These are phyloP conservation scores for Bonia amplexicaulis DNA, from an alignment of 176 grass and related monocot species.

Conservation along the genomic window DNA sequence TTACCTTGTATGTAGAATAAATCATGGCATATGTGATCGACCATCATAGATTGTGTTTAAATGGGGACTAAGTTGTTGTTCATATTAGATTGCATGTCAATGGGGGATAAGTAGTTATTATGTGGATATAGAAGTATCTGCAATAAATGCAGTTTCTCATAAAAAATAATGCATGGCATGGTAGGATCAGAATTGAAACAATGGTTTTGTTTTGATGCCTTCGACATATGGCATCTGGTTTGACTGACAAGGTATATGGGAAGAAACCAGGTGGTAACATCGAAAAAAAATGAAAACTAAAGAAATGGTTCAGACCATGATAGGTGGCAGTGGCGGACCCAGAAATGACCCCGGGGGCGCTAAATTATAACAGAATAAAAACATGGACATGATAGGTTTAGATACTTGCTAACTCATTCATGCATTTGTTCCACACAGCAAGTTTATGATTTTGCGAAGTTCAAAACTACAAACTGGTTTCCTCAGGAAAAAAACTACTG, in stretches of 20 bases:
- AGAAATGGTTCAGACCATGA: neutral
- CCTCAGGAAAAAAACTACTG: neutral
- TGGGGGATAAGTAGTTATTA: neutral
- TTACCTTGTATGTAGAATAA: neutral
- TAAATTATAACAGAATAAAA: too few relatives aligned
- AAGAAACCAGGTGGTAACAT: neutral
- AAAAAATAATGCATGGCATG: neutral
- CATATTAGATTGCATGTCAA: neutral
- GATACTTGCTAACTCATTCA: neutral
- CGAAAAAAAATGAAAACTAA: neutral
- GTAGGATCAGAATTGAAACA: neutral
- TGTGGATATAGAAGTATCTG: neutral
- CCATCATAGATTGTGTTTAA: neutral
- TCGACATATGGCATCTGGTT: neutral
- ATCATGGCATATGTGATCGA: neutral
- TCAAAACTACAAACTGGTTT: neutral
- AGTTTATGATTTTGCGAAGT: neutral
- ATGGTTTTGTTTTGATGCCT: conserved; percentile 7
- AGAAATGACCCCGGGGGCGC: too few relatives aligned
- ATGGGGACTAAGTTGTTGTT: neutral
- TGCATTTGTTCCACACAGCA: neutral
- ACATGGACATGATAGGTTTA: neutral
- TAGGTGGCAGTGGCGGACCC: neutral
- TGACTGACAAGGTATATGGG: neutral
- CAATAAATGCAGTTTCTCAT: neutral